Percentiles rank a stretch among this genome's conserved stretches.
Conservation (phyloP, 768 basidiomycete species). For the Leccinum boreale region DNA sequence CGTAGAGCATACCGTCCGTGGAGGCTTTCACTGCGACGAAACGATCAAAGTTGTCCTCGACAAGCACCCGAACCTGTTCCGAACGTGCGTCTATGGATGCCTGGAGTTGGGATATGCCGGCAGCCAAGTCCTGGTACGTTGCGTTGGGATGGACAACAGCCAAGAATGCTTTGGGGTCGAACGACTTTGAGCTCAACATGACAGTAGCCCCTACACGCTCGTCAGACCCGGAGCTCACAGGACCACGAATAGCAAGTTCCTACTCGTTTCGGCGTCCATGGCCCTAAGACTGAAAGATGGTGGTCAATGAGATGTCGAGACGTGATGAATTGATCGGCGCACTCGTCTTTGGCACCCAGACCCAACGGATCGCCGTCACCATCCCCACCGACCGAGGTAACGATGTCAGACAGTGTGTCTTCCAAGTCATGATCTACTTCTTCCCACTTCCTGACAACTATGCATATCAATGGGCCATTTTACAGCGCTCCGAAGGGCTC, state of each 20-base stretch:
- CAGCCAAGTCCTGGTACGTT: slow-evolving; percentile 85
- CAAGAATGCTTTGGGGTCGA: slow-evolving; percentile 93
- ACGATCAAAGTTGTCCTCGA: slow-evolving; percentile 97
- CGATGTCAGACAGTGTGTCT: slow-evolving; percentile 66
- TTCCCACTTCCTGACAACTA: slow-evolving; percentile 71
- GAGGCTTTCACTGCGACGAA: slow-evolving; percentile 97
- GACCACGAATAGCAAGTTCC: slow-evolving; percentile 15
- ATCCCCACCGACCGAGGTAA: slow-evolving; percentile 58
- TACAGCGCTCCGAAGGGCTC: slow-evolving; percentile 18
- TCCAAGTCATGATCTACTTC: slow-evolving; percentile 83
- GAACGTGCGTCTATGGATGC: slow-evolving; percentile 86
- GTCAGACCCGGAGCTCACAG: slow-evolving; percentile 7
- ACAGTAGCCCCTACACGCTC: slow-evolving; percentile 64
- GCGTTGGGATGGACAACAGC: slow-evolving; percentile 92
- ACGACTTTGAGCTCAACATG: slow-evolving; percentile 87
- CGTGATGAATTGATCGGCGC: slow-evolving; percentile 20
- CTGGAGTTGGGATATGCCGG: slow-evolving; percentile 71
- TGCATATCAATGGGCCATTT: slow-evolving; percentile 4
- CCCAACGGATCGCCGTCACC: slow-evolving; percentile 77
- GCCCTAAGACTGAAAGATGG: slow-evolving; percentile 47
- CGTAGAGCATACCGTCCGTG: slow-evolving; percentile 70
- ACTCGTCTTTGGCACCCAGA: slow-evolving; percentile 64
- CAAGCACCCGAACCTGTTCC: slow-evolving; percentile 90
- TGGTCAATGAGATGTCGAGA: slow-evolving; percentile 1
- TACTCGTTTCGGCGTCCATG: slow-evolving; percentile 77